Conservation (phyloP, 1,139 yeast genomes). For the Waltiozyma sp. region DNA sequence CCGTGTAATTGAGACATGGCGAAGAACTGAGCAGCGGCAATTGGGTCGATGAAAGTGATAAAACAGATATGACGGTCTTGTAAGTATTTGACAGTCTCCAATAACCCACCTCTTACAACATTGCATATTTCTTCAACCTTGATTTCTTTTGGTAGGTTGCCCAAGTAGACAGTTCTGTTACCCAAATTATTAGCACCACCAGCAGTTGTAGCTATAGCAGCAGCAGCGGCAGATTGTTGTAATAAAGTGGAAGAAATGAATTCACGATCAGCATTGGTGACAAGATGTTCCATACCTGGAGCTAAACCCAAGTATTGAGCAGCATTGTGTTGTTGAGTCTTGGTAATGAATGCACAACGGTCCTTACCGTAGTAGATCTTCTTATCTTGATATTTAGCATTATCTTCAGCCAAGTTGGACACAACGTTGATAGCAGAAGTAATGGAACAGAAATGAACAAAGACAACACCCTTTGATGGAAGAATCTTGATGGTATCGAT, state of each 20-base stretch:
- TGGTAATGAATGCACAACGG: conserved; percentile 73
- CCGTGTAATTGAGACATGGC: conserved; percentile 83
- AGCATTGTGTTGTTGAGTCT: conserved; percentile 94
- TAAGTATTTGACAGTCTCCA: conserved; percentile 63
- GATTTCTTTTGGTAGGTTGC: conserved; percentile 77
- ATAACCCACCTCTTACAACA: conserved; percentile 83
- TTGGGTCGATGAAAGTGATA: conserved; percentile 82
- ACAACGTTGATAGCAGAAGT: conserved; percentile 79
- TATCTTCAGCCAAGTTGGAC: conserved; percentile 45
- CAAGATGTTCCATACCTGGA: conserved; percentile 79
- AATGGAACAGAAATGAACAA: conserved; percentile 78
- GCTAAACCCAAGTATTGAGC: conserved; percentile 89
- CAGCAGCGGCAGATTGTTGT: conserved; percentile 70
- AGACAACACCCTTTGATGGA: conserved; percentile 70
- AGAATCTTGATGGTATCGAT: conserved; percentile 73
- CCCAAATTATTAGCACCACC: conserved; percentile 77
- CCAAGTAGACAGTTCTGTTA: conserved; percentile 84
- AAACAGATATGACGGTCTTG: conserved; percentile 89
- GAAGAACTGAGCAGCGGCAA: conserved; percentile 88
- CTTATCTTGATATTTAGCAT: conserved; percentile 47
- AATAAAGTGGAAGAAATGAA: conserved; percentile 36
- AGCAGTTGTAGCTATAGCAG: conserved; percentile 66
- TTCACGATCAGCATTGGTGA: conserved; percentile 71
- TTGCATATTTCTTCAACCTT: conserved; percentile 90
- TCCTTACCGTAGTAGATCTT: conserved; percentile 83